Evolutionary conservation across 805 yeast genomes (phyloP), one percentile per base, ranked within the genome.

Genomic region (Cyberlindnera veronae): DNA sequence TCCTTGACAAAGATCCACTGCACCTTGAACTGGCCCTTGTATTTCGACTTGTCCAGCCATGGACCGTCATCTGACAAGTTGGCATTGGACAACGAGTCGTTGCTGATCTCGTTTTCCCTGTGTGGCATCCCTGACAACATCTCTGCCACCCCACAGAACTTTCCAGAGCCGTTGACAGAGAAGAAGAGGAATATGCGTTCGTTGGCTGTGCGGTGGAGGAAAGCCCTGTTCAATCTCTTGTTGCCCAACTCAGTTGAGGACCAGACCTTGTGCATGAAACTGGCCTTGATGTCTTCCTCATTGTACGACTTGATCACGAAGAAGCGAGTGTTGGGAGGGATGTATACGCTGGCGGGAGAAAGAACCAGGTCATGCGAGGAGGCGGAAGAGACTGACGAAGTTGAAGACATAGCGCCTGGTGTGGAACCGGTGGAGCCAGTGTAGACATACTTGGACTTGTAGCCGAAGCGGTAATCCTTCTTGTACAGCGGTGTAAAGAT

Each of bases 161-260:
- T 69, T 0, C 81, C 81, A 12, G 79, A 72, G 3, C 69, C 68
- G 51, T 78, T 78, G 2, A 77, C 82, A 49, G 79, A 77, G 50
- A 77, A 79, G 48, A 79, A 70, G 19, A 79, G 57, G 46, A 64
- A 73, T 0, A 79, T 55, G 36, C 68, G 66, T 10, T 58, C 54
- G 2, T 52, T 48, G 35, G 21, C 37, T 22, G 16, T 42, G 30
- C 35, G 52, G 27, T 16, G 21, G 19, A 11, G 41, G 34, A 50
- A 77, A 0, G 80, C 77, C 39, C 60, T 64, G 32, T 71, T 64
- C 32, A 79, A 60, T 36, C 81, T 60, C 43, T 66, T 69, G 48
- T 77, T 78, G 0, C 84, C 84, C 37, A 70, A 60, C 22, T 67
- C 73, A 0, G 84, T 78, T 1, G 83, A 76, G 0, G 82, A 68